A percentile compares a stretch with the other conserved stretches of the same genome.
Evolutionary conservation across 192 early-diverging fungal genomes (phyloP).

Genomic region (Thoreauomyces humboldtii): DNA sequence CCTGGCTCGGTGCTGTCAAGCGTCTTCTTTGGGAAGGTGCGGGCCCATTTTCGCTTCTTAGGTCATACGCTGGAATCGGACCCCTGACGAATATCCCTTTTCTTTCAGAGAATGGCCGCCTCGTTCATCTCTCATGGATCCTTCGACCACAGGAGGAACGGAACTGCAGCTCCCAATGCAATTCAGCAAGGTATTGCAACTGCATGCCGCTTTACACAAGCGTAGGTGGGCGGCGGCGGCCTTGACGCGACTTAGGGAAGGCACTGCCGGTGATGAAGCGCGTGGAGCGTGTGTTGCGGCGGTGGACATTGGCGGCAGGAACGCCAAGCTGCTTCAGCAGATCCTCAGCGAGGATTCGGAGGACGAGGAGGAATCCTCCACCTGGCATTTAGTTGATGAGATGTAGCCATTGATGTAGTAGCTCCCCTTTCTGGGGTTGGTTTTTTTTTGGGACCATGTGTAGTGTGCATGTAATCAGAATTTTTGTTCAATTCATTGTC

Average conservation of each 20-base stretch:
- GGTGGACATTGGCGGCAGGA: background rate
- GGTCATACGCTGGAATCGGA: too few relatives aligned
- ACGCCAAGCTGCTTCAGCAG: background rate
- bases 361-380: slow-evolving; percentile 6
- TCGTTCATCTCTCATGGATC: too few relatives aligned
- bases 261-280: too few relatives aligned
- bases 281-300: too few relatives aligned
- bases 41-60: background rate
- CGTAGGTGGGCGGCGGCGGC: background rate
- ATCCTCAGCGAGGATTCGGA: slow-evolving; percentile 15
- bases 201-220: slow-evolving; percentile 13
- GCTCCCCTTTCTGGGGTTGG: too few relatives aligned
- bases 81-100: too few relatives aligned
- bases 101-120: too few relatives aligned
- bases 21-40: slow-evolving; percentile 36
- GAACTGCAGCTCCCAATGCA: background rate
- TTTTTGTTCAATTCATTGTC: too few relatives aligned
- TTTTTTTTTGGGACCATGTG: too few relatives aligned
- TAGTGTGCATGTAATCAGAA: too few relatives aligned
- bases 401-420: too few relatives aligned
- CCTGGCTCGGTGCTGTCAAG: slow-evolving; percentile 44
- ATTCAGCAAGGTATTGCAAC: slow-evolving; percentile 19
- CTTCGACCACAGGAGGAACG: background rate
- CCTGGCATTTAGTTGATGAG: slow-evolving; percentile 22
- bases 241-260: background rate